A percentile compares a stretch with the other conserved stretches of the same genome.
Evolutionary conservation across 805 yeast species (phyloP).

Genomic region (Ogataea haglerorum): DNA sequence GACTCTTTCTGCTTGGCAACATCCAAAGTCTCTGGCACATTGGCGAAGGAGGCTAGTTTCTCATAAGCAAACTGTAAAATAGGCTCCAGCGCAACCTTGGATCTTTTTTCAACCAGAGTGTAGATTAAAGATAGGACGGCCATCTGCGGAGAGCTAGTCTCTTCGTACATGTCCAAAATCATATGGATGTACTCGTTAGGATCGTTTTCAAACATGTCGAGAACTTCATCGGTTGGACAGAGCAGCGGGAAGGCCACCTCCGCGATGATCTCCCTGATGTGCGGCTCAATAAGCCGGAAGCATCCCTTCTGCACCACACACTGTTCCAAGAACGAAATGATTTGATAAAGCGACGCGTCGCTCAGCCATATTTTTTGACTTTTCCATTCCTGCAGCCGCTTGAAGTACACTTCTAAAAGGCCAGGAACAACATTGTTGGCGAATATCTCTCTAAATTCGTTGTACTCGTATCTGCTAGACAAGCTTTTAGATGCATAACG

Average conservation of each 20-base stretch:
- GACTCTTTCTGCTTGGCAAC: slow-evolving; percentile 73
- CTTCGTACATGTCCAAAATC: slow-evolving; percentile 64
- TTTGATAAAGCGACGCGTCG: slow-evolving; percentile 56
- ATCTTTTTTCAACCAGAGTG: slow-evolving; percentile 68
- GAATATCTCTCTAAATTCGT: slow-evolving; percentile 57
- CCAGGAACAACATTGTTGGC: slow-evolving; percentile 65
- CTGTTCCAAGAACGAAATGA: slow-evolving; percentile 61
- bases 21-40: slow-evolving; percentile 40
- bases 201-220: slow-evolving; percentile 80
- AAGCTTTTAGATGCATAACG: slow-evolving; percentile 60
- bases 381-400: slow-evolving; percentile 74
- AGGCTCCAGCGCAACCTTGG: slow-evolving; percentile 55
- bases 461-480: slow-evolving; percentile 49
- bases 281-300: slow-evolving; percentile 71
- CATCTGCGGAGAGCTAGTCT: slow-evolving; percentile 60
- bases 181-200: slow-evolving; percentile 89
- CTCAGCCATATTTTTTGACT: slow-evolving; percentile 64
- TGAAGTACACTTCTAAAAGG: slow-evolving; percentile 58
- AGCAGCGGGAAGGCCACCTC: slow-evolving; percentile 79
- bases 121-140: slow-evolving; percentile 75
- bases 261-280: slow-evolving; percentile 57
- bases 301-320: slow-evolving; percentile 56
- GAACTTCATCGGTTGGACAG: slow-evolving; percentile 65
- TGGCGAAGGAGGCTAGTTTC: slow-evolving; percentile 40
- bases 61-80: slow-evolving; percentile 58